Evolutionary conservation across 257 asterid species (phyloP).

Genomic region (Nicotiana undulata): DNA sequence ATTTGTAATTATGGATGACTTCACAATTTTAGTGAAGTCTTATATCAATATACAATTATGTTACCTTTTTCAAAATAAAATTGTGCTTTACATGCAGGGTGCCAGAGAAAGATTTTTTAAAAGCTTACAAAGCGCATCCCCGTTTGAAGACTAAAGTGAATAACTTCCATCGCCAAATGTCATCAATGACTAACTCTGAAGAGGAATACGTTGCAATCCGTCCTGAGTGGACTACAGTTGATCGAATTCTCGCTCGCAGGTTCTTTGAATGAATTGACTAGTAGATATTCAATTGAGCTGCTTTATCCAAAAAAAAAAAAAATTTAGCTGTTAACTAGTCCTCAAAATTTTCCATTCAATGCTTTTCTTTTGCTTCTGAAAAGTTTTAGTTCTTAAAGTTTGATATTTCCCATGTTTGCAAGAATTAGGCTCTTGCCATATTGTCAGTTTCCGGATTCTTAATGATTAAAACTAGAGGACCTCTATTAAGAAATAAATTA

Average conservation of each 20-base stretch:
- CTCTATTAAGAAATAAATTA: not conserved
- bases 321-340: not conserved
- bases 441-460: not conserved
- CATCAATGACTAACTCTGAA: slow-evolving; percentile 56
- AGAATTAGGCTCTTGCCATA: not conserved
- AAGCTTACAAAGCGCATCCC: slow-evolving; percentile 87
- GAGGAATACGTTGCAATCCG: slow-evolving; percentile 82
- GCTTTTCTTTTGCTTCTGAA: not conserved
- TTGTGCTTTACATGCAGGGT: slow-evolving; percentile 52
- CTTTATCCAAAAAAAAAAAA: not conserved
- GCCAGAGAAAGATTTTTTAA: slow-evolving; percentile 75
- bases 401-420: not conserved
- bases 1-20: too few relatives aligned
- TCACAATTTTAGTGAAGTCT: too few relatives aligned
- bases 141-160: slow-evolving; percentile 83
- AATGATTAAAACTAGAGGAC: not conserved
- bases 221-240: slow-evolving; percentile 95
- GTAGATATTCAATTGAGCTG: not conserved
- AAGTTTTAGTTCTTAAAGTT: not conserved
- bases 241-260: slow-evolving; percentile 92
- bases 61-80: too few relatives aligned
- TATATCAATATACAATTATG: too few relatives aligned
- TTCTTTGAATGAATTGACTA: slow-evolving; percentile 14
- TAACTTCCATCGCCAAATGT: slow-evolving; percentile 67
- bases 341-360: not conserved